These are phyloP conservation scores for Symmetrospora coprosmae DNA, from an alignment of 768 basidiomycete species.

Conservation along the genomic window DNA sequence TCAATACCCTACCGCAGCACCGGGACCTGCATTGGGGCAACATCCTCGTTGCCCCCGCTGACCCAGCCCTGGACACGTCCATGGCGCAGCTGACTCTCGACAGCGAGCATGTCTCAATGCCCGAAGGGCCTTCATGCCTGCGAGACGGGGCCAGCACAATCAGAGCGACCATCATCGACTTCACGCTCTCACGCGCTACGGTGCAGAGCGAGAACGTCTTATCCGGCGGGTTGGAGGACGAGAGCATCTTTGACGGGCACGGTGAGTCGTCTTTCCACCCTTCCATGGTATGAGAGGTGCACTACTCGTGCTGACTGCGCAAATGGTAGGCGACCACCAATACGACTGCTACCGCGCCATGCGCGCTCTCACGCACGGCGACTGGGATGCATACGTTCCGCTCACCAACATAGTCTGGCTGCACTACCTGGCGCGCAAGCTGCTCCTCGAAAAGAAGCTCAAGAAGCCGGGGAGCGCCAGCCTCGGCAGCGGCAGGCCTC, in stretches of 20 bases:
- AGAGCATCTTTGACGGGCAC: constrained; percentile 80
- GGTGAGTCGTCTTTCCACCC: constrained; percentile 41
- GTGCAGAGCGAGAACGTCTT: constrained; percentile 52
- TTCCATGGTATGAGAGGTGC: no score
- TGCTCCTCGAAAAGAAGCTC: constrained; percentile 56
- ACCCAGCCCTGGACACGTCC: no score
- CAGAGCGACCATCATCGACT: constrained; percentile 74
- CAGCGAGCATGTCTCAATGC: no score
- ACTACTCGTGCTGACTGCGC: no score
- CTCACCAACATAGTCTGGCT: constrained; percentile 89
- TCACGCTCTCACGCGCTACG: constrained; percentile 65
- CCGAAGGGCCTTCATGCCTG: not conserved
- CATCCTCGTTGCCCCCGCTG: constrained; percentile 75
- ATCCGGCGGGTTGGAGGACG: constrained; percentile 49
- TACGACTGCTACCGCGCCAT: constrained; percentile 90
- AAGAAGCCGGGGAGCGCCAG: not conserved
- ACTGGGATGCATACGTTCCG: constrained; percentile 67
- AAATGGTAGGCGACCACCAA: constrained; percentile 69
- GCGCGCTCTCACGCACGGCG: constrained; percentile 47
- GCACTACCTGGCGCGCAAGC: constrained; percentile 63
- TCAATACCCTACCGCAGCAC: constrained; percentile 47
- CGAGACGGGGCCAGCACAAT: constrained; percentile 46
- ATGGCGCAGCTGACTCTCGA: no score
- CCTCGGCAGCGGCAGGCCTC: no score
- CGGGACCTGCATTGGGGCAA: constrained; percentile 99